Percentiles rank a stretch among this genome's conserved stretches.
Evolutionary conservation across 139 green algal species (phyloP).

Genomic region (Penium margaritaceum): DNA sequence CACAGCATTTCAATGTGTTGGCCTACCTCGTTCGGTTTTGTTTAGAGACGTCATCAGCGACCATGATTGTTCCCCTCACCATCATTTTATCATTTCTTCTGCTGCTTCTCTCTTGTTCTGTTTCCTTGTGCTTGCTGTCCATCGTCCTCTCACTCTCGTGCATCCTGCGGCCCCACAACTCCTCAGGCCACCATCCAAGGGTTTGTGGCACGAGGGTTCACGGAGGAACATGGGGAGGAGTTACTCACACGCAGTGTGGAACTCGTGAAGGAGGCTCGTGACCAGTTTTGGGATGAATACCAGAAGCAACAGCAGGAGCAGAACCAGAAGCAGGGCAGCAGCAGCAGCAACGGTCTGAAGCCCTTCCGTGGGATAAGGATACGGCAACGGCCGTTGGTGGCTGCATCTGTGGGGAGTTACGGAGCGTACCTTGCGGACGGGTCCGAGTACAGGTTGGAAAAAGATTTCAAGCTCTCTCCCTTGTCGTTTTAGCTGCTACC

Average conservation of each 20-base stretch:
- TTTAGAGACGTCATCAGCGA: too few relatives aligned
- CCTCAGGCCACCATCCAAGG: conserved; percentile 39
- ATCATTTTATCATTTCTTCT: too few relatives aligned
- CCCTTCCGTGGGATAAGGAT: too few relatives aligned
- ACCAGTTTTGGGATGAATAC: conserved; percentile 26
- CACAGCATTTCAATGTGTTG: too few relatives aligned
- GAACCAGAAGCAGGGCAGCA: background rate
- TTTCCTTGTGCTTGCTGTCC: too few relatives aligned
- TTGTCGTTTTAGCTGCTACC: too few relatives aligned
- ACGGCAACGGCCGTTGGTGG: conserved; percentile 24
- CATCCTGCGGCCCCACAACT: too few relatives aligned
- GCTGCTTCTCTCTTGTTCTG: too few relatives aligned
- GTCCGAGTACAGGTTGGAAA: conserved; percentile 37
- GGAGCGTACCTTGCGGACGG: conserved; percentile 38
- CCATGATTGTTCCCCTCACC: too few relatives aligned
- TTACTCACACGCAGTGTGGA: conserved; percentile 20
- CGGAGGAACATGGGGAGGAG: conserved; percentile 5
- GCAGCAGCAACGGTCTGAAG: background rate
- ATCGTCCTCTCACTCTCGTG: too few relatives aligned
- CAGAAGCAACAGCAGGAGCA: background rate
- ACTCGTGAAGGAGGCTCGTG: conserved; percentile 22
- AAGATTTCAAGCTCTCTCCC: too few relatives aligned
- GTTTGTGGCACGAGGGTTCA: conserved; percentile 13
- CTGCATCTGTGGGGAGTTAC: conserved; percentile 37
- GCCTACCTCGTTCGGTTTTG: too few relatives aligned